Conservation (phyloP, 768 basidiomycete genomes). For the Suillus bovinus region DNA sequence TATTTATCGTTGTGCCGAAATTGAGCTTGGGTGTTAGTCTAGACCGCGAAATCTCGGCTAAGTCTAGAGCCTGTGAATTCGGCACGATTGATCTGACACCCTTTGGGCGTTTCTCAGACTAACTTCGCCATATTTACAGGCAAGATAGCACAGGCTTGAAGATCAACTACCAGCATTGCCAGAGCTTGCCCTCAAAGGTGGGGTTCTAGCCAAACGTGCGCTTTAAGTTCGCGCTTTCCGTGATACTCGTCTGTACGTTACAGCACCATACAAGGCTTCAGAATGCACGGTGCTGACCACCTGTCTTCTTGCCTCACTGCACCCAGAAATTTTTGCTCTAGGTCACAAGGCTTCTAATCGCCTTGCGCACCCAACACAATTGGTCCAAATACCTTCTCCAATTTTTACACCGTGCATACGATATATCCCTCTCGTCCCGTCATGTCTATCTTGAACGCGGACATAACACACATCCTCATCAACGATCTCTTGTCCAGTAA, state of each 20-base stretch:
- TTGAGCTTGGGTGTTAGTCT: conserved; percentile 5
- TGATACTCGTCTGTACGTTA: conserved; percentile 16
- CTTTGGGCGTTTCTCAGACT: conserved; percentile 10
- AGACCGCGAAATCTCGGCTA: conserved; percentile 18
- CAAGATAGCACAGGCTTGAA: conserved; percentile 12
- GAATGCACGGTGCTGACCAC: conserved; percentile 10
- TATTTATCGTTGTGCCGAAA: conserved; percentile 8
- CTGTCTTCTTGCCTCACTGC: conserved; percentile 9
- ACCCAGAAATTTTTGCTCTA: conserved; percentile 3
- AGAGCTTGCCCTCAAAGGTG: background rate
- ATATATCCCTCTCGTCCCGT: conserved; percentile 2
- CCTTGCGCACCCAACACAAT: conserved; percentile 6
- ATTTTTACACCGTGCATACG: conserved; percentile 9
- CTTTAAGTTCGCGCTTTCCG: conserved; percentile 13
- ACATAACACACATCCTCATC: conserved; percentile 36
- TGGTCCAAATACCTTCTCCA: conserved; percentile 5
- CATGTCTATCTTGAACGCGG: conserved; percentile 34
- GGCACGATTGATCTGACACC: conserved; percentile 15
- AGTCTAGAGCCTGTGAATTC: conserved; percentile 29
- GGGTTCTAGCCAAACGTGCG: background rate
- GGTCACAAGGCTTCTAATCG: conserved; percentile 7
- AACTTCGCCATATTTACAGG: conserved; percentile 18
- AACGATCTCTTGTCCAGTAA: conserved; percentile 21
- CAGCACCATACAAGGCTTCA: conserved; percentile 6
- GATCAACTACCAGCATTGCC: conserved; percentile 11